A percentile compares a stretch with the other conserved stretches of the same genome.
These are phyloP conservation scores for Penicillium argentinense DNA, from an alignment of 495 filamentous ascomycete genomes.

Conservation along the genomic window DNA sequence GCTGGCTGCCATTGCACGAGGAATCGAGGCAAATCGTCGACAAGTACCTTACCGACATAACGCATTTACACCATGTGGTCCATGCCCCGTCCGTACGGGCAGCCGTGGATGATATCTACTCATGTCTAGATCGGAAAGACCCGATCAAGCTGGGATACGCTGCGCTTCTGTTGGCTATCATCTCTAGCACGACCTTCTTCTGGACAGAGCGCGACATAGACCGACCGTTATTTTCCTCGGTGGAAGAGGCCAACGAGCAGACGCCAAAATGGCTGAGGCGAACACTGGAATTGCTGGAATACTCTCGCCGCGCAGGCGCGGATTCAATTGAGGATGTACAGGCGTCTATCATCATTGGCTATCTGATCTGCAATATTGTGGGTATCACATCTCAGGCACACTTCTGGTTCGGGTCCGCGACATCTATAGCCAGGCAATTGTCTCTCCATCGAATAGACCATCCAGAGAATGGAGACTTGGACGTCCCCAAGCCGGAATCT, in stretches of 20 bases:
- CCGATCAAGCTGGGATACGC: constrained; percentile 30
- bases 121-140: constrained; percentile 17
- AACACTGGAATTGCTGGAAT: constrained; percentile 40
- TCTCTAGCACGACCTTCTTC: constrained; percentile 42
- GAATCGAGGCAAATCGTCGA: constrained; percentile 41
- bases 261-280: constrained; percentile 36
- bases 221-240: constrained; percentile 26
- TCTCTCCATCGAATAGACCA: constrained; percentile 44
- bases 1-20: constrained; percentile 39
- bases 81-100: constrained; percentile 36
- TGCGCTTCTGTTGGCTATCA: constrained; percentile 44
- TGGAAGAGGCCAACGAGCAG: constrained; percentile 29
- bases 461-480: constrained; percentile 14
- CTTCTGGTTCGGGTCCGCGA: constrained; percentile 30
- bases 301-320: constrained; percentile 22
- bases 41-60: constrained; percentile 41
- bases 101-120: constrained; percentile 39
- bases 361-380: constrained; percentile 39
- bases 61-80: constrained; percentile 41
- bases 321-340: constrained; percentile 46
- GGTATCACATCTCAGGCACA: constrained; percentile 35
- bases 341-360: constrained; percentile 38
- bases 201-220: constrained; percentile 30
- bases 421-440: constrained; percentile 38
- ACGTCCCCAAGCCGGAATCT: constrained; percentile 17